Percentiles rank a stretch among this genome's conserved stretches.
Evolutionary conservation across 306 rosid genomes (phyloP).

Genomic region (Lablab purpureus): DNA sequence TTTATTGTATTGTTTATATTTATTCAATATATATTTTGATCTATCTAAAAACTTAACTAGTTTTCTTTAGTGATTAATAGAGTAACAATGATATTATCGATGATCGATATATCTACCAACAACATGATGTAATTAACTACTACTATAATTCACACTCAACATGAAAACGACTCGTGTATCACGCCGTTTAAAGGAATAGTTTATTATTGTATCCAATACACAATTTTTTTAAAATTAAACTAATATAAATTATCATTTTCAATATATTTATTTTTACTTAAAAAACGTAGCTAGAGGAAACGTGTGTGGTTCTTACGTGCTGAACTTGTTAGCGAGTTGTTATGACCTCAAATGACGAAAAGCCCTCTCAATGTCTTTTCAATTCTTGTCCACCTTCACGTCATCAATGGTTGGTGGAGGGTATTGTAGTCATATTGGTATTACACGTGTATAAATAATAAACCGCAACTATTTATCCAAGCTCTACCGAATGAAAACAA

Average conservation of each 20-base stretch:
- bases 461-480: constrained; percentile 28
- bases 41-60: no score
- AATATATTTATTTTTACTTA: neutral
- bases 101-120: no score
- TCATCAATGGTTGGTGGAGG: constrained; percentile 36
- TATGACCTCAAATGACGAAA: constrained; percentile 39
- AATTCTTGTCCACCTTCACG: neutral
- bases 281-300: neutral
- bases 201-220: no score
- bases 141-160: no score
- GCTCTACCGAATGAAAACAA: neutral
- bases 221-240: no score
- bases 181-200: neutral
- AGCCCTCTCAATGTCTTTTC: constrained; percentile 7
- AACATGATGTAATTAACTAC: no score
- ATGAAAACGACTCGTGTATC: no score
- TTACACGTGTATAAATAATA: neutral
- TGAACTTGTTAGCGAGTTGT: neutral
- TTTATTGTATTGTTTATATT: no score
- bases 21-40: no score
- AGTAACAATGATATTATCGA: no score
- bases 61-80: no score
- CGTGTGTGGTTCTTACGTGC: constrained; percentile 34
- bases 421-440: constrained; percentile 17
- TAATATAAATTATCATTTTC: no score